Base-by-base conservation (phyloP, 1,284 basidiomycete species). In the Prillingera fragicola region DNA sequence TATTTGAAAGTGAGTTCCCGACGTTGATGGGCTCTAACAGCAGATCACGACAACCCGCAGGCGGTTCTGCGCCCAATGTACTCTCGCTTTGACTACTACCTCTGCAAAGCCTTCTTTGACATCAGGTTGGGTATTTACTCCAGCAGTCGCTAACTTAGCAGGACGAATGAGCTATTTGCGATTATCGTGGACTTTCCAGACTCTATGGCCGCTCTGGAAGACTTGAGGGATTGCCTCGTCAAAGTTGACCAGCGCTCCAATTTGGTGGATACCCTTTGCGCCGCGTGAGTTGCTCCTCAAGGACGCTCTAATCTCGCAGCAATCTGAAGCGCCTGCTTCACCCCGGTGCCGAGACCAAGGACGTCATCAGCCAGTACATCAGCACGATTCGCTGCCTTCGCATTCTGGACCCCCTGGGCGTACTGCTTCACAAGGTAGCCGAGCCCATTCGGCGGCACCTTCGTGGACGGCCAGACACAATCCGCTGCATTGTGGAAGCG, bases 121-220 rank as follows among this genome's bases (percentile, higher is more conserved):
- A 72, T 92, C 35, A 75, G 89, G 88, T 88, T 29, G 2, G 14
- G 7, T 10, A 9, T 18, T 21, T 29, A 37, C 32, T 12, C 4
- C 9, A 21, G 8, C 14, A 4, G 14, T 5, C 5, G 10, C 26
- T 41, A 6, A 32, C 27, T 21, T 10, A 24, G 10, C 56, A 91
- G 89, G 32, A 88, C 84, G 0, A 76, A 76, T 38, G 89, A 97
- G 69, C 83, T 98, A 15, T 97, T 95, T 60, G 89, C 95, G 55
- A 94, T 98, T 45, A 92, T 98, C 46, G 82, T 94, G 36, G 86
- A 91, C 59, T 95, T 82, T 57, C 92, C 95, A 0, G 85, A 90
- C 45, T 95, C 92, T 0, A 75, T 76, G 50, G 80, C 83, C 2
- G 91, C 90, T 1, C 72, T 98, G n/a, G 77, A 85, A 45, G 95